A percentile compares a stretch with the other conserved stretches of the same genome.
Conservation (phyloP, 2,329 filamentous ascomycete genomes). For the Graphilbum sp. region DNA sequence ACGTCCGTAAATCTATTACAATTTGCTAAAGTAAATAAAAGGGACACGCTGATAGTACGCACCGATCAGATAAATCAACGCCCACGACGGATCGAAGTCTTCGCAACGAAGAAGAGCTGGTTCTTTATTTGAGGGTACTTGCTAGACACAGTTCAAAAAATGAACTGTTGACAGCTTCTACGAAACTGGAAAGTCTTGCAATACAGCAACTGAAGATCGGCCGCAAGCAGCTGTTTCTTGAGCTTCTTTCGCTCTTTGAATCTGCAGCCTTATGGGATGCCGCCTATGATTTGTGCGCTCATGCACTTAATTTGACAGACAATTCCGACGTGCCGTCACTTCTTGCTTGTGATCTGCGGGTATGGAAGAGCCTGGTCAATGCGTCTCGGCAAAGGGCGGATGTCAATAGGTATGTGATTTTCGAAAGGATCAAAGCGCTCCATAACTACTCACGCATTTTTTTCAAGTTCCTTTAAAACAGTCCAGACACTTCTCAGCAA, state of each 20-base stretch:
- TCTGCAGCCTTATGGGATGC: slow-evolving; percentile 22
- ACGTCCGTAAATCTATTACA: too few relatives aligned
- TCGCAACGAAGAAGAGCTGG: slow-evolving; percentile 31
- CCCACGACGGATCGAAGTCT: slow-evolving; percentile 16
- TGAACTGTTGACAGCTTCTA: slow-evolving; percentile 23
- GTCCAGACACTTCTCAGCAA: slow-evolving; percentile 14
- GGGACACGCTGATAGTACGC: too few relatives aligned
- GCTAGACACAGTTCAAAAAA: slow-evolving; percentile 24
- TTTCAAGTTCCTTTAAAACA: slow-evolving; percentile 12
- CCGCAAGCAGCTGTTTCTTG: slow-evolving; percentile 29
- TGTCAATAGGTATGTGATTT: slow-evolving; percentile 14
- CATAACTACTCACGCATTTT: too few relatives aligned
- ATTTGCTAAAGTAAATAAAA: too few relatives aligned
- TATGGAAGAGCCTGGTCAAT: slow-evolving; percentile 18
- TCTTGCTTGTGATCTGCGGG: slow-evolving; percentile 25
- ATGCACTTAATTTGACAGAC: slow-evolving; percentile 23
- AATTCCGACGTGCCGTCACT: slow-evolving; percentile 21
- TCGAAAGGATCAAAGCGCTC: too few relatives aligned
- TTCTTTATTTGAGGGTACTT: slow-evolving; percentile 31
- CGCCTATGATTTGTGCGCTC: slow-evolving; percentile 26
- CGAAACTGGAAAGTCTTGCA: slow-evolving; percentile 24
- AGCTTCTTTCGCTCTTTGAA: slow-evolving; percentile 22
- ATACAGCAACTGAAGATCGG: slow-evolving; percentile 27
- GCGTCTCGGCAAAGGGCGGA: slow-evolving; percentile 15
- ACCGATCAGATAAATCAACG: neutral